A percentile compares a stretch with the other conserved stretches of the same genome.
Evolutionary conservation across 192 early-diverging fungal species (phyloP).

Genomic region (Cetraspora pellucida): DNA sequence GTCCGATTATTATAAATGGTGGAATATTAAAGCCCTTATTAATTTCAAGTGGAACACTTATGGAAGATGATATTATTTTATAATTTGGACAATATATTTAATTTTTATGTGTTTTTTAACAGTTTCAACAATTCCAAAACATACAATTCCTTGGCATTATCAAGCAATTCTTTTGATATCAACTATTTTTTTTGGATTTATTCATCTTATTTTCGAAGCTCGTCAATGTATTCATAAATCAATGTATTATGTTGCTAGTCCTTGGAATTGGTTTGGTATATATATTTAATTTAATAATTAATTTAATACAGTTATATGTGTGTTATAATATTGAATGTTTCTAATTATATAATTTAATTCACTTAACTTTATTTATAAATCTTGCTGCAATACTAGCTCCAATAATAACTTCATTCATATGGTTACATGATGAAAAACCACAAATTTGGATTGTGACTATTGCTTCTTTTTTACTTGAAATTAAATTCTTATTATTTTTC

Average conservation of each 20-base stretch:
- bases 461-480: background rate
- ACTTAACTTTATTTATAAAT: background rate
- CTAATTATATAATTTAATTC: too few species aligned
- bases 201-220: background rate
- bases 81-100: background rate
- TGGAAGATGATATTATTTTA: background rate
- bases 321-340: too few species aligned
- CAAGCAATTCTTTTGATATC: background rate
- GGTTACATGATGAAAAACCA: background rate
- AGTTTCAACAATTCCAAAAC: background rate
- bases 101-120: background rate
- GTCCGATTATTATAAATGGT: background rate
- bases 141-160: background rate
- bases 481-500: background rate
- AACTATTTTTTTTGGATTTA: background rate
- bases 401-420: background rate
- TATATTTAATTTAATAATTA: background rate
- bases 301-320: too few species aligned
- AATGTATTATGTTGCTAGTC: background rate
- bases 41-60: background rate
- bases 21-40: background rate
- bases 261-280: conserved; percentile 4
- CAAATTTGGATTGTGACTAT: background rate
- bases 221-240: background rate
- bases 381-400: background rate